These are phyloP conservation scores for Oryza brachyantha DNA, from an alignment of 176 grass and related monocot genomes.

Conservation along the genomic window DNA sequence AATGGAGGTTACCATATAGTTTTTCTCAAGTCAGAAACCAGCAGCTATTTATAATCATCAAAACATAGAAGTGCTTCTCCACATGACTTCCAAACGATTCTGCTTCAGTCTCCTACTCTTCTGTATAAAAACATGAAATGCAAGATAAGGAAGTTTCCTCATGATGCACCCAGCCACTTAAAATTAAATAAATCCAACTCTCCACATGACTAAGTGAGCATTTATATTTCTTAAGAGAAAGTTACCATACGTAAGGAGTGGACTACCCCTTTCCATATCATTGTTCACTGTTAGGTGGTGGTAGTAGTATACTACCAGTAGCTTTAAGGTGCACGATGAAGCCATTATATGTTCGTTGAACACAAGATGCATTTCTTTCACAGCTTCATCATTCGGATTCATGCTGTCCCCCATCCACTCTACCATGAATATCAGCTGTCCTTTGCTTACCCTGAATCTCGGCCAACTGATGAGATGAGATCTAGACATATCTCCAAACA, in stretches of 20 bases:
- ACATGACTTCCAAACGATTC: background rate
- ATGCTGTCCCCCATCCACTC: constrained; percentile 8
- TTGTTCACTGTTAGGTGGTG: constrained; percentile 14
- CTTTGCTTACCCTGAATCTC: background rate
- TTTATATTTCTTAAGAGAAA: constrained; percentile 30
- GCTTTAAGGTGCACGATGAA: constrained; percentile 11
- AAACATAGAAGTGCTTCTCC: constrained; percentile 3
- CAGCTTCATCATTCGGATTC: constrained; percentile 31
- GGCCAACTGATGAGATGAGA: constrained; percentile 25
- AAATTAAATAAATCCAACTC: constrained; percentile 19
- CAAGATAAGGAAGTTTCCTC: constrained; percentile 23
- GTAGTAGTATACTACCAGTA: background rate
- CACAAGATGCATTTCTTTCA: constrained; percentile 16
- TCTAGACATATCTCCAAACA: background rate
- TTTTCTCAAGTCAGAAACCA: constrained; percentile 13
- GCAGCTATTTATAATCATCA: background rate
- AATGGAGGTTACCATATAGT: background rate
- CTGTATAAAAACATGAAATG: constrained; percentile 11
- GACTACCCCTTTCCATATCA: constrained; percentile 34
- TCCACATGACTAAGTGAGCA: constrained; percentile 20
- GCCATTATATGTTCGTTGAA: constrained; percentile 27
- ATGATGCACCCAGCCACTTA: background rate
- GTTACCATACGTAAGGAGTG: constrained; percentile 23
- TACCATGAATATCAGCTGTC: constrained; percentile 11
- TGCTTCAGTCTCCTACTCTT: constrained; percentile 10